Percentiles rank a stretch among this genome's conserved stretches.
These are phyloP conservation scores for Bruguiera hainesii DNA, from an alignment of 441 rosid genomes.

Conservation along the genomic window DNA sequence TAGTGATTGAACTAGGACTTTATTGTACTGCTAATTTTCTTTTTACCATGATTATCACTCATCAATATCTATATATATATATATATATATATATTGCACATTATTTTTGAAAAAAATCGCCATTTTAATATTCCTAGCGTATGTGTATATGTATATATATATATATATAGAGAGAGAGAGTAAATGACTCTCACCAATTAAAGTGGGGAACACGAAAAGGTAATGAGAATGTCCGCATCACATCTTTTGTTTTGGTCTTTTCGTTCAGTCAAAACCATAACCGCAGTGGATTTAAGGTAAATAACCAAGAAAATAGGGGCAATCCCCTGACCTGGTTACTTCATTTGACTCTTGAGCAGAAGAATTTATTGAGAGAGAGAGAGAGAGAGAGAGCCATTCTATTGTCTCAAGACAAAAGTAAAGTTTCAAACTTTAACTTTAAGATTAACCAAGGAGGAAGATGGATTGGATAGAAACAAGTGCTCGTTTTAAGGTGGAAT, in stretches of 20 bases:
- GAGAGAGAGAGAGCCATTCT: background rate
- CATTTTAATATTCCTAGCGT: no score
- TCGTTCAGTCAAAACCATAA: background rate
- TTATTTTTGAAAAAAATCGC: no score
- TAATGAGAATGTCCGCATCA: no score
- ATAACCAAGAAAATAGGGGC: background rate
- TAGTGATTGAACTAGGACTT: no score
- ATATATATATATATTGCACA: no score
- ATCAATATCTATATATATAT: no score
- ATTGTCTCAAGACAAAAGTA: background rate
- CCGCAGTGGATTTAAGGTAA: conserved; percentile 6
- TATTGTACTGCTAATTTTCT: no score
- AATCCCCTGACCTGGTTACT: background rate
- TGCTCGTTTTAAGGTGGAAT: background rate
- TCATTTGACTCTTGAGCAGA: conserved; percentile 3
- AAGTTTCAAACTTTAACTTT: background rate
- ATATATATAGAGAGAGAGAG: no score
- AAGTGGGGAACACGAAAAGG: no score
- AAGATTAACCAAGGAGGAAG: background rate
- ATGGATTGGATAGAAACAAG: background rate
- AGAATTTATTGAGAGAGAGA: conserved; percentile 3
- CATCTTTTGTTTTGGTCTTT: no score
- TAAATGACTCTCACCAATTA: no score
- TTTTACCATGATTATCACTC: no score
- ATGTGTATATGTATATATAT: accelerated